Evolutionary conservation across 2,329 filamentous ascomycete genomes (phyloP), one percentile per base, ranked within the genome.

Genomic region (Beauveria scarabaeidicola): DNA sequence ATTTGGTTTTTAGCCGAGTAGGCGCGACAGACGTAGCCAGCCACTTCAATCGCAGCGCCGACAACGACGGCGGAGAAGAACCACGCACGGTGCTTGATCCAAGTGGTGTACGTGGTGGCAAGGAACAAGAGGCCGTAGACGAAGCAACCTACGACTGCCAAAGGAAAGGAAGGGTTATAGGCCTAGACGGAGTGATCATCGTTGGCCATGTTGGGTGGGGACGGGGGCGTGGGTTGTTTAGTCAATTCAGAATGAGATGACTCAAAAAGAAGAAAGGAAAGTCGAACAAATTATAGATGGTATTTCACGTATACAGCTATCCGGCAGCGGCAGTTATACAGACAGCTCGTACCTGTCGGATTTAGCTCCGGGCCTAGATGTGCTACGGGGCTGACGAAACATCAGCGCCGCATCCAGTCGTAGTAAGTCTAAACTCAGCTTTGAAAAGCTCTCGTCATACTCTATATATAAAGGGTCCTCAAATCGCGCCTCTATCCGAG

Each of bases 1-100:
- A 66, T 64, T 23, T 69, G 68, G 38, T 72, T 63, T 58, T 72
- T 69, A 41, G 71, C 66, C 17, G 72, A 77, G 47, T 73, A 71
- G 15, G 69, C 67, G 17, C 76, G 72, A 21, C 73, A 62, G 21
- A 66, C 67, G 63, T 79, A 80, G 3, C 73, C 77, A 3, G 64
- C 72, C 2, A 79, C 73, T 63, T 79, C 76, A 41, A 77, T 63
- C 3, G 66, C 62, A 2, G 73, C 72, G 8, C 75, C 77, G 48
- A 79, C 67, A 3, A 76, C 71, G 0, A 78, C 71, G 11, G 67
- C 73, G 40, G 74, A 67, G 62, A 79, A 79, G 67, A 73, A 78
- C 65, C 71, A 74, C 2, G 72, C 71, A 17, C 72, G 69, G 52
- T 78, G 73, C 38, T 69, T 71, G 63, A 77, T 64, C 43, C 76